phyloP scores from a whole-genome alignment of 2,329 filamentous ascomycete species.

The Plenodomus biglobosus region DNA sequence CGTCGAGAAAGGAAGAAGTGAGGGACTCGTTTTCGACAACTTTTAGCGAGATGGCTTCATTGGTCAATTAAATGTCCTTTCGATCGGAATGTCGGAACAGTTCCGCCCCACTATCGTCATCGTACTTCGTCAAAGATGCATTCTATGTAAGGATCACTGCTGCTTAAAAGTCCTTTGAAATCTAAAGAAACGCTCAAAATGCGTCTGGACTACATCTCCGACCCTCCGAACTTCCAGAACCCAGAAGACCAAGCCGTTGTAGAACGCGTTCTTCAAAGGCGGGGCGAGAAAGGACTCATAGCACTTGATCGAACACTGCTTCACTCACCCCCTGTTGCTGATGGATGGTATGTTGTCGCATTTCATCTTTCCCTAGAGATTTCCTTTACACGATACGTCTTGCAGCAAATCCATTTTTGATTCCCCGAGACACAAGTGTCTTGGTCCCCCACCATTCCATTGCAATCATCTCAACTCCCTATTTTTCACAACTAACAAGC shows the following conservation, averaged over 20 bases:
- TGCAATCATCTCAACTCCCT: neutral
- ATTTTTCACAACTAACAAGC: too few species aligned
- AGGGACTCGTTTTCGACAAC: neutral
- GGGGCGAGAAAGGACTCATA: conserved; percentile 54
- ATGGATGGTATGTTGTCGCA: conserved; percentile 52
- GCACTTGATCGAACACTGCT: conserved; percentile 58
- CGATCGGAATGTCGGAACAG: neutral
- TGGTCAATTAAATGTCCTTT: neutral
- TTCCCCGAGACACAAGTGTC: too few species aligned
- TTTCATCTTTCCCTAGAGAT: too few species aligned
- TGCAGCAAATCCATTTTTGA: too few species aligned
- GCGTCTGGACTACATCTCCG: conserved; percentile 57
- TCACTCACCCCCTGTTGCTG: conserved; percentile 57
- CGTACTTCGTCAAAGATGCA: too few species aligned
- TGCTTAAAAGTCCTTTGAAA: too few species aligned
- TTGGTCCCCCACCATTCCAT: neutral
- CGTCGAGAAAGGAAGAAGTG: neutral
- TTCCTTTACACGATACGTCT: too few species aligned
- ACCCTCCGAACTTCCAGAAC: conserved; percentile 52
- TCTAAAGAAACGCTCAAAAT: too few species aligned
- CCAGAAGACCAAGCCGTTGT: conserved; percentile 55
- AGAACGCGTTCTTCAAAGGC: conserved; percentile 53
- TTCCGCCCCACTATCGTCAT: neutral
- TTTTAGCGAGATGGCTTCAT: neutral
- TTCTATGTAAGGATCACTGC: too few species aligned